Percentiles rank a stretch among this genome's conserved stretches.
Evolutionary conservation across 2,329 filamentous ascomycete species (phyloP).

Genomic region (Orbilia brochopaga): DNA sequence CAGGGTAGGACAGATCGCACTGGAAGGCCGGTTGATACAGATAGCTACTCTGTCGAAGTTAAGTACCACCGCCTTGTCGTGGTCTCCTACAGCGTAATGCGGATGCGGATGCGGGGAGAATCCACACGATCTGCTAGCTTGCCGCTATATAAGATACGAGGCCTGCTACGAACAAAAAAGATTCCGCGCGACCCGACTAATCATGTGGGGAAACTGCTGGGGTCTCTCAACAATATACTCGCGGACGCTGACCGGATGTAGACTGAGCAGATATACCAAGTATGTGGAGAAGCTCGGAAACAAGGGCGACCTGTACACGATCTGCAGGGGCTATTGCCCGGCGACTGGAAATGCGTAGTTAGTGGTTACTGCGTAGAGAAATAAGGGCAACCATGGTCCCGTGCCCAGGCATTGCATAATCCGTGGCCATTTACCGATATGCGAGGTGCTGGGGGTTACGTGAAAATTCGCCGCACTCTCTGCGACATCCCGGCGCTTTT

Average conservation of each 20-base stretch:
- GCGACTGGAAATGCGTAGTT: neutral
- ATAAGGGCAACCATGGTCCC: neutral
- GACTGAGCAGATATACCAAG: no score
- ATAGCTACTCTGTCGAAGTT: neutral
- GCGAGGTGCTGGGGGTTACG: neutral
- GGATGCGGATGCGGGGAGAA: conserved; percentile 1
- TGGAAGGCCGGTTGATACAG: neutral
- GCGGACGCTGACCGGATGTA: neutral
- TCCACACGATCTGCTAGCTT: neutral
- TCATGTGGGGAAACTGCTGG: conserved; percentile 22
- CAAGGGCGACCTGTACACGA: conserved; percentile 8
- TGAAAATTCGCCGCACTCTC: conserved; percentile 33
- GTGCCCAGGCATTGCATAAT: neutral
- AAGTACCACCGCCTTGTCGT: neutral
- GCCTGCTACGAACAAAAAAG: conserved; percentile 8
- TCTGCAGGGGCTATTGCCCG: neutral
- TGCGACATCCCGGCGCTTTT: conserved; percentile 16
- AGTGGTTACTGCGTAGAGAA: neutral
- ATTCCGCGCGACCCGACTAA: conserved; percentile 5
- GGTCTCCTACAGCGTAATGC: neutral
- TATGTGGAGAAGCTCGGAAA: conserved; percentile 21
- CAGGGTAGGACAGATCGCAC: neutral
- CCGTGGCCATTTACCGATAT: neutral
- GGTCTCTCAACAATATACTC: conserved; percentile 25
- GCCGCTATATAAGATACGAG: neutral